Evolutionary conservation across 768 basidiomycete species (phyloP).

Genomic region (Melanogaster broomeanus): DNA sequence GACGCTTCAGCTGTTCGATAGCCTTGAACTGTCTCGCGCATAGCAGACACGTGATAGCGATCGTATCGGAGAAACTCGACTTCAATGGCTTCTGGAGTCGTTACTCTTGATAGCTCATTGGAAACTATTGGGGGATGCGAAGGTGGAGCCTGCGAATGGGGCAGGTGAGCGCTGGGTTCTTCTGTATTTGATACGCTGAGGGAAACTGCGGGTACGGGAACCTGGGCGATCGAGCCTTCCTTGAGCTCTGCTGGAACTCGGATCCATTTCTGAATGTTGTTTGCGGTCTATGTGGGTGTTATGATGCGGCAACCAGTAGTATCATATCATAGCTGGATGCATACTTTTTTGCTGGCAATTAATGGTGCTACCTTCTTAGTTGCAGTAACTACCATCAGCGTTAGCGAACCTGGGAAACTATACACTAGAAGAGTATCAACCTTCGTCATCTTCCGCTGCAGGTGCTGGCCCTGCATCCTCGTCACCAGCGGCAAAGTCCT

Average conservation of each 20-base stretch:
- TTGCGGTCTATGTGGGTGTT: constrained; percentile 59
- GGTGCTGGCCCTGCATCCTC: constrained; percentile 45
- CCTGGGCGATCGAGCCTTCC: constrained; percentile 36
- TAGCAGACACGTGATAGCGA: constrained; percentile 78
- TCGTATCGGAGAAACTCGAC: constrained; percentile 76
- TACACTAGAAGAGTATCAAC: constrained; percentile 7
- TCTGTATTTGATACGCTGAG: constrained; percentile 9
- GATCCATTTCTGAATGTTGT: constrained; percentile 97
- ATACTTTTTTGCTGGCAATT: constrained; percentile 84
- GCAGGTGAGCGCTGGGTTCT: not conserved
- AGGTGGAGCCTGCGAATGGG: constrained; percentile 7
- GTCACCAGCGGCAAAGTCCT: constrained; percentile 49
- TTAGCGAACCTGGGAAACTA: constrained; percentile 9
- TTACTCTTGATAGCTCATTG: constrained; percentile 28
- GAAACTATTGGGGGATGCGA: constrained; percentile 14
- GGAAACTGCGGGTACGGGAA: constrained; percentile 21
- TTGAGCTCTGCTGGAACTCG: constrained; percentile 88
- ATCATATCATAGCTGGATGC: constrained; percentile 1
- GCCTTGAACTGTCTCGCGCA: constrained; percentile 94
- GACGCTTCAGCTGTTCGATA: constrained; percentile 80
- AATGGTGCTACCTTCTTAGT: constrained; percentile 79
- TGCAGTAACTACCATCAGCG: constrained; percentile 37
- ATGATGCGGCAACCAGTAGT: not conserved
- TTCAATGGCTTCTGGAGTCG: constrained; percentile 46
- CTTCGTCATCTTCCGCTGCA: constrained; percentile 49